Base-by-base conservation (phyloP, 208 protist species). In the Acanthamoeba triangularis region DNA sequence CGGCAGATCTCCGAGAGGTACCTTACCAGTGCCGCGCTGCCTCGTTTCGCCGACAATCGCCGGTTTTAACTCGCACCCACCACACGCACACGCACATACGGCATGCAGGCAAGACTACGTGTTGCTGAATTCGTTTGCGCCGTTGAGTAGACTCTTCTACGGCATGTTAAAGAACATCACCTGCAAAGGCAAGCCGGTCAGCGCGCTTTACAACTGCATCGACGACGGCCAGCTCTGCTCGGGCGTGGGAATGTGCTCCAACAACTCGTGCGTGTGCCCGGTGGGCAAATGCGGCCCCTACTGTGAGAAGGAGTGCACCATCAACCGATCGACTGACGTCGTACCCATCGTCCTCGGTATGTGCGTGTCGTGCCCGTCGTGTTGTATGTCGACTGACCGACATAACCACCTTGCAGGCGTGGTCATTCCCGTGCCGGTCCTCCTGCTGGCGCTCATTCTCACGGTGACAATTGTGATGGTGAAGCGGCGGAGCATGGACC, bases 161-260 rank as follows among this genome's bases (percentile, higher is more conserved):
- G 11, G 8, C 16, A 37, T 54, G 37, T 37, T 82, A 1, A 82
- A 82, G 74, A 82, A 82, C 37, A 52, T 82, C 74, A 82, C 74
- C 3, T 82, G 74, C 74, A 28, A 41, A 2, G 74, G 74, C 33
- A 25, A 82, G 41, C 74, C 74, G 3, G 74, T 82, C 20, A 82
- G 74, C 37, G 74, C n/a, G 18, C 37, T 52, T 30, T 49, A 82
- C 74, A 49, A 49, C 74, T 82, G 74, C 37, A 82, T 82, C 74
- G 37, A 82, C 74, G 74, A 82, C 25, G 74, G 74, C 37, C 14
- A 25, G 33, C 74, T 82, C 28, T 82, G 74, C 74, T 82, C 74
- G 3, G 74, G 41, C 41, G 74, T 82, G n/a, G 74, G 74, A 1
- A 30, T 52, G 28, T 82, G 74, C 37, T 54, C 41, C n/a, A 41